Evolutionary conservation across 768 basidiomycete genomes (phyloP), one percentile per base, ranked within the genome.

Genomic region (Tylopilus vinaceipallidus): DNA sequence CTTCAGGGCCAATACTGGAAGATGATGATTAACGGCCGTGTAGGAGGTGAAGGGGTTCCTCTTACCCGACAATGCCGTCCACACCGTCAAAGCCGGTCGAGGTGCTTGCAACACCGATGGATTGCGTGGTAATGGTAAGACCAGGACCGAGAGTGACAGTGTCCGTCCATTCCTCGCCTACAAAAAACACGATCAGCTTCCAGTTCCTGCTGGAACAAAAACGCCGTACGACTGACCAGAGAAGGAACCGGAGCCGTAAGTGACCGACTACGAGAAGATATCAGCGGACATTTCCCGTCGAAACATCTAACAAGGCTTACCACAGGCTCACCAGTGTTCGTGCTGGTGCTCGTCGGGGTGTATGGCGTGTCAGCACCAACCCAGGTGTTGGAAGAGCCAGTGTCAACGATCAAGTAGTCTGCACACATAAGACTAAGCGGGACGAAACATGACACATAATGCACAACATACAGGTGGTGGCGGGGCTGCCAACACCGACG

Each of bases 61-160:
- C 72, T 30, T 64, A 84, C 82, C 84, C 84, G n/a, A 86, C 53
- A 53, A 87, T 85, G n/a, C 84, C 84, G 56, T 86, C 85, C 17
- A 79, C n/a, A n/a, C n/a, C n/a, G n/a, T n/a, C 24, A 57, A 80
- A 78, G 16, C 70, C 84, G 1, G 41, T 16, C 1, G 78, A 71
- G 0, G 16, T 59, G 4, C 69, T 61, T 17, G 85, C 83, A 39
- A 80, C 83, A 57, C 85, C 85, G 43, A 88, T 84, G 14, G 82
- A 84, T 59, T 88, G 86, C 6, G 61, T 42, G 11, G 67, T 45
- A 45, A 88, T 77, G 42, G 72, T 71, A 24, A 85, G 74, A 27
- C 73, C 75, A 23, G 63, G 42, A 13, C 75, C 72, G 50, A 88
- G 68, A 1, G 76, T 73, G 33, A 88, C 81, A 3, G 68, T 71